Percentiles rank a stretch among this genome's conserved stretches.
Conservation (phyloP, 768 basidiomycete species). For the Rhodotorula graminis region DNA sequence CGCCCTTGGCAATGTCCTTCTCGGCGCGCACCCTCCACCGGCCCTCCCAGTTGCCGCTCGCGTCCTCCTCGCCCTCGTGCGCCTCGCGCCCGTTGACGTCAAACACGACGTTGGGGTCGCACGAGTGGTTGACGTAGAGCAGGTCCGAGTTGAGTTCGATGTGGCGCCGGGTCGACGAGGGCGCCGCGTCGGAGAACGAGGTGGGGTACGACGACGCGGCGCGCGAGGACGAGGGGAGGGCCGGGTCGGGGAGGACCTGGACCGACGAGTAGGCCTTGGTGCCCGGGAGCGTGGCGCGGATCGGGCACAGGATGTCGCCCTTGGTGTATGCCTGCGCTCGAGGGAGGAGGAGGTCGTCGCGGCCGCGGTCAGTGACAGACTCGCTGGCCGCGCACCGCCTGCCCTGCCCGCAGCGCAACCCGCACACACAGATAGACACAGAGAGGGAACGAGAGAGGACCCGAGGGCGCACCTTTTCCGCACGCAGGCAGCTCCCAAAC, state of each 20-base stretch:
- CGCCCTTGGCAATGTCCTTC: conserved; percentile 46
- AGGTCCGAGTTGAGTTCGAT: conserved; percentile 61
- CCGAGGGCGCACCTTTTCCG: conserved; percentile 19
- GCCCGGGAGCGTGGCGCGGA: conserved; percentile 35
- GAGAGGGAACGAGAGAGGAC: accelerated
- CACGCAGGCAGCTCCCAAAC: conserved; percentile 35
- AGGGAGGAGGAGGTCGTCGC: neutral
- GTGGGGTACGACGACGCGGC: neutral
- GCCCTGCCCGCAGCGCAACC: too few relatives aligned
- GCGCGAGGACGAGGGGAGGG: conserved; percentile 17
- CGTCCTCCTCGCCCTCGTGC: conserved; percentile 9
- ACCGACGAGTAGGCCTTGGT: conserved; percentile 36
- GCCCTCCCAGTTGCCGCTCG: conserved; percentile 48
- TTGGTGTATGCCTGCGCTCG: conserved; percentile 19
- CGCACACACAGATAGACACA: too few relatives aligned
- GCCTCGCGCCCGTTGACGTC: conserved; percentile 48
- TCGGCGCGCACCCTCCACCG: conserved; percentile 55
- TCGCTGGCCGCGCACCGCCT: too few relatives aligned
- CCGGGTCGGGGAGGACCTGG: conserved; percentile 35
- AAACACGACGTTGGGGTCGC: conserved; percentile 59
- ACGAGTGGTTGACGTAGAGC: conserved; percentile 55
- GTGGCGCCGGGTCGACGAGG: conserved; percentile 44
- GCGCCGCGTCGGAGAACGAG: neutral
- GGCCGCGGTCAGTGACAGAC: neutral
- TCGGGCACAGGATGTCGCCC: conserved; percentile 25